Conservation (phyloP, 768 basidiomycete species). For the Leccinum longicurvipes region DNA sequence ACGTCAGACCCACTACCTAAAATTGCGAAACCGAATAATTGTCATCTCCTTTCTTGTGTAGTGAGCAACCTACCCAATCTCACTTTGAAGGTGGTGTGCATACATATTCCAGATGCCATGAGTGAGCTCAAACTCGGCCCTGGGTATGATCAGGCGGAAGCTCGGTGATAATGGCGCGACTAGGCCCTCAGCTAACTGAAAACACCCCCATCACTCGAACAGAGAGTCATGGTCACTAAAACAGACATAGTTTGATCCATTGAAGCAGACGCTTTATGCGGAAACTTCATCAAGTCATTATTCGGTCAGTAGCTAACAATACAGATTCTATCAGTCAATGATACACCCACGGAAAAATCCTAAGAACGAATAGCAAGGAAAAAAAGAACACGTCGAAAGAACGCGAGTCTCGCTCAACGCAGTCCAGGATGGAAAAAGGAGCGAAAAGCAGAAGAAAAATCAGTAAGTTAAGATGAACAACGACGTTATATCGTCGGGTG, state of each 20-base stretch:
- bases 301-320: constrained; percentile 15
- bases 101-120: not conserved
- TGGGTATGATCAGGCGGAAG: not conserved
- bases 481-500: constrained; percentile 3
- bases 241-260: not conserved
- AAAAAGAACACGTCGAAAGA: not conserved
- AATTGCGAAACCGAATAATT: no score
- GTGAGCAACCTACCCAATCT: no score
- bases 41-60: no score
- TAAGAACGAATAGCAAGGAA: not conserved
- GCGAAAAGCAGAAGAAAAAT: not conserved
- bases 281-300: not conserved
- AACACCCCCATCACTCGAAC: no score
- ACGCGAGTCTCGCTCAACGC: constrained; percentile 2
- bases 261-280: not conserved
- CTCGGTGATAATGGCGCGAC: not conserved
- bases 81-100: no score
- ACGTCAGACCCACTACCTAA: no score
- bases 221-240: not conserved
- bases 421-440: not conserved
- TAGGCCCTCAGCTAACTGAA: no score
- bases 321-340: constrained; percentile 23
- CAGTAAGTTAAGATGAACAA: not conserved
- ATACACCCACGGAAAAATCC: constrained; percentile 15
- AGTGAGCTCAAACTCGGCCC: not conserved